phyloP scores from a whole-genome alignment of 2,329 filamentous ascomycete genomes.

The Acarospora socialis region DNA sequence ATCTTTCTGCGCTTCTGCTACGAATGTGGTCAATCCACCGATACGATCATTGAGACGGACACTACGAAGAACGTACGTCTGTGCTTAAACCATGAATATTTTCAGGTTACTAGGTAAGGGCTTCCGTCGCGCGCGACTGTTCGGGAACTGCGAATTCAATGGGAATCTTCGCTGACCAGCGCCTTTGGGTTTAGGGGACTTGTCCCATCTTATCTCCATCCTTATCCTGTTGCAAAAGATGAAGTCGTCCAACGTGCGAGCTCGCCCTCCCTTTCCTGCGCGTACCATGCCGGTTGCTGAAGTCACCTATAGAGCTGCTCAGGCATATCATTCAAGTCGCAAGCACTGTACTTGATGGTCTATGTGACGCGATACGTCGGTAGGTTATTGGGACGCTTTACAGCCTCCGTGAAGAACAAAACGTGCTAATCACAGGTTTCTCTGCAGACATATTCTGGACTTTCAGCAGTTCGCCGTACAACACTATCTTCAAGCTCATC shows the following conservation, averaged over 20 bases:
- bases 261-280: conserved; percentile 2
- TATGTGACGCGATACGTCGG: conserved; percentile 88
- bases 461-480: conserved; percentile 65
- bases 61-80: too few relatives aligned
- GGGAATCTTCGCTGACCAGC: too few relatives aligned
- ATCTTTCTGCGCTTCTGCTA: too few relatives aligned
- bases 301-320: conserved; percentile 62
- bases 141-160: too few relatives aligned
- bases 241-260: conserved; percentile 68
- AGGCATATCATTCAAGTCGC: conserved; percentile 97
- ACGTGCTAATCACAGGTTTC: neutral
- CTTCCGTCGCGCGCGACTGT: too few relatives aligned
- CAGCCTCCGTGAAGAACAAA: neutral
- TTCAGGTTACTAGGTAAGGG: conserved; percentile 54
- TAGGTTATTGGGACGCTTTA: conserved; percentile 24
- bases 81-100: conserved; percentile 59
- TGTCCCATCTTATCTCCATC: conserved; percentile 90
- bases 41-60: too few relatives aligned
- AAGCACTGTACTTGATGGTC: conserved; percentile 85
- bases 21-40: too few relatives aligned
- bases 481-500: conserved; percentile 87
- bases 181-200: conserved; percentile 50
- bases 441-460: conserved; percentile 68
- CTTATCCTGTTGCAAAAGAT: conserved; percentile 95
- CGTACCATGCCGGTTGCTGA: conserved; percentile 16